Conservation (phyloP, 2,329 filamentous ascomycete genomes). For the Neopestalotiopsis sp. region DNA sequence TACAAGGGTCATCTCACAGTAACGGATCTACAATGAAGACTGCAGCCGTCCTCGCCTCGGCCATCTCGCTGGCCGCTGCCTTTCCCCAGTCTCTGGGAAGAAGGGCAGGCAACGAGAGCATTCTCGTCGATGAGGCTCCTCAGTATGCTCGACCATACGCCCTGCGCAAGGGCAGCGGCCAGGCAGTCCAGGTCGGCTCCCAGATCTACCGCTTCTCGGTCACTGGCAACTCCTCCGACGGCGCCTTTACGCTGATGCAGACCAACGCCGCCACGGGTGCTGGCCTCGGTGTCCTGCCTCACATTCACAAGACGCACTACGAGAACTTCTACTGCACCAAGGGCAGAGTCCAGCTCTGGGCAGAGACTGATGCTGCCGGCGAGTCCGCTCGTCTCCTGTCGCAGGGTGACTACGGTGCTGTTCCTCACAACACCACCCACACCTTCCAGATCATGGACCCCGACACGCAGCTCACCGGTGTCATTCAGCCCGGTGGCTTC, state of each 20-base stretch:
- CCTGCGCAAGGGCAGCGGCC: slow-evolving; percentile 39
- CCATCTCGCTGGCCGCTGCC: slow-evolving; percentile 2
- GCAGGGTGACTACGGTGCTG: slow-evolving; percentile 51
- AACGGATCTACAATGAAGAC: slow-evolving; percentile 8
- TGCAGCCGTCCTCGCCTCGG: not conserved
- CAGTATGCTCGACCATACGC: slow-evolving; percentile 41
- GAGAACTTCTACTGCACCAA: slow-evolving; percentile 53
- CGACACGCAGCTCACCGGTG: slow-evolving; percentile 51
- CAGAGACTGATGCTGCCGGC: slow-evolving; percentile 30
- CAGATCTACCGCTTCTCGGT: slow-evolving; percentile 41
- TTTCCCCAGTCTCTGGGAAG: not conserved
- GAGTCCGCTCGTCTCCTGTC: slow-evolving; percentile 46
- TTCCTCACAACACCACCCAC: slow-evolving; percentile 51
- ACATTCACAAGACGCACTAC: slow-evolving; percentile 47
- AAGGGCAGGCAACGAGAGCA: not conserved
- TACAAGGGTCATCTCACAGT: not conserved
- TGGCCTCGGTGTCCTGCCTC: slow-evolving; percentile 47
- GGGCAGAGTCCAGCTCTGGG: slow-evolving; percentile 52
- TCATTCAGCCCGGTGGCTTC: slow-evolving; percentile 53
- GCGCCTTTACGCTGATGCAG: slow-evolving; percentile 50
- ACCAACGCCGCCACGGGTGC: slow-evolving; percentile 45
- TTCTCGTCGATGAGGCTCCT: slow-evolving; percentile 31
- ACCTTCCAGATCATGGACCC: slow-evolving; percentile 54
- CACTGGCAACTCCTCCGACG: slow-evolving; percentile 48
- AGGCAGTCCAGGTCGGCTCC: slow-evolving; percentile 39